phyloP scores from a whole-genome alignment of 106 monocot species.

The Vanilla planifolia region DNA sequence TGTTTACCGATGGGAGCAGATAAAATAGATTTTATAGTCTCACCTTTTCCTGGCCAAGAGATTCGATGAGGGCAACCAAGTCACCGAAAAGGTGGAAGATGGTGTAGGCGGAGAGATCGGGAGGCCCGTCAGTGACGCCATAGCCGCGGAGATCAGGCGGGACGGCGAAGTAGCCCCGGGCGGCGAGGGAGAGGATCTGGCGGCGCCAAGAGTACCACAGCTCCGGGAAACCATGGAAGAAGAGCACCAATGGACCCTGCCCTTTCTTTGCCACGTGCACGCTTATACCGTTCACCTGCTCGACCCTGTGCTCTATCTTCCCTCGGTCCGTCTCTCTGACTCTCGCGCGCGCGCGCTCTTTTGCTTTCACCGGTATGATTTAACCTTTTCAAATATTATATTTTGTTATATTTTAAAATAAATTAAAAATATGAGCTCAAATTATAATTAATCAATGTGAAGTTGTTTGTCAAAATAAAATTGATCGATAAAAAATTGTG shows the following conservation, averaged over 20 bases:
- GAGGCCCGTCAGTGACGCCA: slow-evolving; percentile 28
- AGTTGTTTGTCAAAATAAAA: too few relatives aligned
- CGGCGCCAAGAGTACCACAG: slow-evolving; percentile 78
- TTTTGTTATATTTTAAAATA: too few relatives aligned
- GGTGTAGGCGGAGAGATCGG: slow-evolving; percentile 5
- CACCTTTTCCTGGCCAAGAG: slow-evolving; percentile 24
- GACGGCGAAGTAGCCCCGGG: slow-evolving; percentile 43
- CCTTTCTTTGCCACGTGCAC: slow-evolving; percentile 74
- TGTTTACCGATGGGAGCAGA: too few relatives aligned
- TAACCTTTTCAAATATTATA: too few relatives aligned
- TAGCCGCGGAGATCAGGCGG: slow-evolving; percentile 70
- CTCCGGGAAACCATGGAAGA: slow-evolving; percentile 81
- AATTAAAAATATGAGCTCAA: too few relatives aligned
- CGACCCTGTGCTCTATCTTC: slow-evolving; percentile 22
- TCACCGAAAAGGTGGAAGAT: slow-evolving; percentile 19
- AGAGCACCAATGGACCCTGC: slow-evolving; percentile 30
- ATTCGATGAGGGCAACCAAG: slow-evolving; percentile 19
- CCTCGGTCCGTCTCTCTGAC: slow-evolving; percentile 4
- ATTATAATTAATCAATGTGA: too few relatives aligned
- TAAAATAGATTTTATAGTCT: too few relatives aligned
- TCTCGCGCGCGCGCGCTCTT: too few relatives aligned
- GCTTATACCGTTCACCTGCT: slow-evolving; percentile 44
- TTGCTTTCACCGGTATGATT: too few relatives aligned
- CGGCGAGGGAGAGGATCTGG: slow-evolving; percentile 44
- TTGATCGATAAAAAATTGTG: too few relatives aligned